Base-by-base conservation (phyloP, 1,139 yeast species). In the Hyphopichia pseudoburtonii region DNA sequence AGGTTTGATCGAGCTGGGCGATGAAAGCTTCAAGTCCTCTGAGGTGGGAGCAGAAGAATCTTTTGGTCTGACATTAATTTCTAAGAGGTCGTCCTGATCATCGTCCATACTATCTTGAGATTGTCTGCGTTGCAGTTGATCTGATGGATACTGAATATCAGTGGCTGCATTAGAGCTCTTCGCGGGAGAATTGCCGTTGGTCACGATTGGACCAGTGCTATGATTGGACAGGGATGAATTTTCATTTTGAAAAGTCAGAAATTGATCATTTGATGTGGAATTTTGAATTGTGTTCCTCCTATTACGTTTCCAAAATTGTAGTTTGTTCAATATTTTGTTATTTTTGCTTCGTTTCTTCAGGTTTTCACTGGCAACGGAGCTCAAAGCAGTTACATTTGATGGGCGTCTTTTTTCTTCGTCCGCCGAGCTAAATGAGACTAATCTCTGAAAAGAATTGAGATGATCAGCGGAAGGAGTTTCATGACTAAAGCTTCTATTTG, bases 271-370 rank as follows among this genome's bases (percentile, higher is more conserved):
- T 21, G 15, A 21, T 22, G 34, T 10, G 12, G 28, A 24, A 18
- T 27, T 27, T 8, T 36, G 32, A 36, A 8, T 30, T 28, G 27
- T 30, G 17, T 42, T 39, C 8, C 38, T 40, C 35, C 52, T 50
- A 33, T 41, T 47, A 32, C 53, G 58, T 38, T 66, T 71, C 77
- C 77, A 71, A 50, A 71, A 71, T 48, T 65, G 73, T 17, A 71
- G 56, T 42, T 59, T 67, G 35, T 57, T 60, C 19, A 69, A 46
- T 16, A 71, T 45, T 34, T 57, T 62, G 11, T 50, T 53, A 32
- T 60, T 56, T 36, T 49, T 54, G 12, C 39, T 44, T 39, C 47
- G 50, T 44, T 45, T 52, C 16, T 34, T 40, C 33, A 33, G 35
- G 28, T 34, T 33, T 10, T 37, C 35, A 28, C 36, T 34, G n/a